These are phyloP conservation scores for Colletotrichum chrysophilum DNA, from an alignment of 2,329 filamentous ascomycete genomes.

Conservation along the genomic window DNA sequence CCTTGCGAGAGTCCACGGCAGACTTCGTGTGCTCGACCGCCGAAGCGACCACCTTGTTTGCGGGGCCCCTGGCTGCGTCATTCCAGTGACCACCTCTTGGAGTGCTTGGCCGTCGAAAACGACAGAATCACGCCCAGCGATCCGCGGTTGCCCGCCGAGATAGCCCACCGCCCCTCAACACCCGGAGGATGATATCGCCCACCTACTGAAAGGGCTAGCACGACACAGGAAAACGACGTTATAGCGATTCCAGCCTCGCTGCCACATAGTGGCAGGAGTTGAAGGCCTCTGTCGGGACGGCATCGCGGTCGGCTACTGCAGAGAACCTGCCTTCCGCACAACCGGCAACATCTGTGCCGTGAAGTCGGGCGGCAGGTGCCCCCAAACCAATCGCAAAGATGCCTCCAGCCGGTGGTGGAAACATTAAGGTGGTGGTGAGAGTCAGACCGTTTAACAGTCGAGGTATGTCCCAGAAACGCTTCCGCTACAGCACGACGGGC, in stretches of 20 bases:
- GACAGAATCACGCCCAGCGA: conserved; percentile 8
- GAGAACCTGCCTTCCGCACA: conserved; percentile 11
- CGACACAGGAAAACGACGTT: neutral
- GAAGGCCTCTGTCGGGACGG: neutral
- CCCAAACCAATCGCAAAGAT: conserved; percentile 43
- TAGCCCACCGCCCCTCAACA: neutral
- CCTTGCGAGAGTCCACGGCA: neutral
- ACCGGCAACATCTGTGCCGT: neutral
- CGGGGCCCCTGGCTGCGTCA: conserved; percentile 18
- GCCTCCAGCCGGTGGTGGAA: conserved; percentile 80
- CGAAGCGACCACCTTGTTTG: neutral
- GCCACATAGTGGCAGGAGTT: neutral
- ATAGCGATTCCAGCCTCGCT: neutral
- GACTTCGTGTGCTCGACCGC: neutral
- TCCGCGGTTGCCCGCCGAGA: neutral
- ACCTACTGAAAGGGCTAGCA: neutral
- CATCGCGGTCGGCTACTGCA: neutral
- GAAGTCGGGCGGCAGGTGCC: conserved; percentile 19
- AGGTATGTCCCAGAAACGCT: conserved; percentile 60
- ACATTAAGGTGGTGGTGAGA: conserved; percentile 99
- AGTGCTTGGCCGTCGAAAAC: conserved; percentile 6
- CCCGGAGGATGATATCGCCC: neutral
- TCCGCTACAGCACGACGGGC: neutral
- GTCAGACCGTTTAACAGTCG: conserved; percentile 93
- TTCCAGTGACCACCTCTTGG: neutral